Base-by-base conservation (phyloP, 495 filamentous ascomycete species). In the Ascobolus immersus region DNA sequence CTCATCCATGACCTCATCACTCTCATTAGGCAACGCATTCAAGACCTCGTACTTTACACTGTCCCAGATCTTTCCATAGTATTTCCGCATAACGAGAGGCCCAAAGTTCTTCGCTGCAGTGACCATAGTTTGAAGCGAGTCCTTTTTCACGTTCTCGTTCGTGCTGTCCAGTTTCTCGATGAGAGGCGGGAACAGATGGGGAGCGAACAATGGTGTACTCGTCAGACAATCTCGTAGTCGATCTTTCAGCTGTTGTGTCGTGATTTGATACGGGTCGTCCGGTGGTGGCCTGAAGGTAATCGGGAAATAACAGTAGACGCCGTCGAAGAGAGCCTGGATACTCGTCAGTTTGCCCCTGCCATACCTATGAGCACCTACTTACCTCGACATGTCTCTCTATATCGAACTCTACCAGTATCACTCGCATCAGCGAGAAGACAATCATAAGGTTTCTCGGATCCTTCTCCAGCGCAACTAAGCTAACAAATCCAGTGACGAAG, bases 391-490 rank as follows among this genome's bases (percentile, higher is more conserved):
- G 56, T 21, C 54, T 52, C 3, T 59, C 52, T 32, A 77, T 64
- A 43, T 74, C 63, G 69, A 75, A 79, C 50, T 79, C 73, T 25
- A 70, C 56, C 59, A 78, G 69, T 8, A 77, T 56, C 14, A 74
- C 73, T 41, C 64, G 71, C 22, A 77, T 46, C 21, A 77, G 59
- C 1, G 73, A 79, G 41, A 79, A 79, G 2, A 78, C 63, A 28
- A 79, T 55, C 73, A 79, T 79, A 18, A 79, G 55, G 44, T 78
- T 78, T 17, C 73, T 58, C 3, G 73, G 73, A 41, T 79, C 73
- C 43, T 79, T 79, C 50, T 79, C 73, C 21, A 71, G 72, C 2
- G 68, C 69, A 49, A 77, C 68, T 27, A 76, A 60, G 40, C 72
- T 62, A 17, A 72, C 67, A 20, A 76, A 61, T 9, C 62, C 64